These are phyloP conservation scores for Psilocybe azurescens DNA, from an alignment of 768 basidiomycete genomes.

Conservation along the genomic window DNA sequence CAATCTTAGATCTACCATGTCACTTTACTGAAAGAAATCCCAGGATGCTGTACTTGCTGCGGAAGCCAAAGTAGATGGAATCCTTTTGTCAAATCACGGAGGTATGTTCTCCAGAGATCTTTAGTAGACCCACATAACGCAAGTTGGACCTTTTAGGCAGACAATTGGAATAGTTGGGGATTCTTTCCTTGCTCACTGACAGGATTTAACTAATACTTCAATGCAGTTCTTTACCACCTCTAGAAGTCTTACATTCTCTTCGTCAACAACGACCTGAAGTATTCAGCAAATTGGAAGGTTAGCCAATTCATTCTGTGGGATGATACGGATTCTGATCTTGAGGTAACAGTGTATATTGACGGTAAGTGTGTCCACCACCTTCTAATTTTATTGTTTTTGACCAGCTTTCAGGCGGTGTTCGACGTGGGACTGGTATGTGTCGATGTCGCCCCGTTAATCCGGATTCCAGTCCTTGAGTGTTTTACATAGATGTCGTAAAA, in stretches of 20 bases:
- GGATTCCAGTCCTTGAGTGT: not conserved
- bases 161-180: constrained; percentile 79
- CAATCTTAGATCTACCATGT: not conserved
- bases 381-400: constrained; percentile 2
- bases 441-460: not conserved
- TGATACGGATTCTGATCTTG: constrained; percentile 13
- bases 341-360: constrained; percentile 77
- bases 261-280: constrained; percentile 49
- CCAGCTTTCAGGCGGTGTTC: constrained; percentile 53
- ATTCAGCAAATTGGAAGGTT: constrained; percentile 25
- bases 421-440: constrained; percentile 73
- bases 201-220: constrained; percentile 27
- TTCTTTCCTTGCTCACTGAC: not conserved
- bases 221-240: constrained; percentile 70
- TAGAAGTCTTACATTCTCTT: constrained; percentile 80
- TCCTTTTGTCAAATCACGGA: constrained; percentile 91
- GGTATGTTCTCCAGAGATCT: constrained; percentile 46
- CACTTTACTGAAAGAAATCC: constrained; percentile 16
- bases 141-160: constrained; percentile 50
- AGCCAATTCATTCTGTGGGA: not conserved
- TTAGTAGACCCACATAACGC: not conserved
- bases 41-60: constrained; percentile 88
- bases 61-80: constrained; percentile 85
- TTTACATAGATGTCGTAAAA: constrained; percentile 74
- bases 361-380: constrained; percentile 43